phyloP scores from a whole-genome alignment of 1,284 basidiomycete species.

The Athelia sp. region DNA sequence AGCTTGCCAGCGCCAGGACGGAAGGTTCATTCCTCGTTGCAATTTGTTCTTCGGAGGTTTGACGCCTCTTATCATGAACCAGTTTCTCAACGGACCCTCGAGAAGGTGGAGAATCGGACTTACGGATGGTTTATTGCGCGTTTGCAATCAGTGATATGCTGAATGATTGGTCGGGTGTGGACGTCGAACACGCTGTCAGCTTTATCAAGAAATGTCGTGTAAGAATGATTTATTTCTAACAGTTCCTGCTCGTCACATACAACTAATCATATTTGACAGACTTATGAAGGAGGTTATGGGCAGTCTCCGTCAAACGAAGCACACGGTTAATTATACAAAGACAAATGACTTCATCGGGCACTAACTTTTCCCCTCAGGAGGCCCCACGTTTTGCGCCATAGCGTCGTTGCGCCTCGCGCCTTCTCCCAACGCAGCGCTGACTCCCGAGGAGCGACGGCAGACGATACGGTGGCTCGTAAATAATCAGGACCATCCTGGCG shows the following conservation, averaged over 20 bases:
- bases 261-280: no score
- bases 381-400: constrained; percentile 89
- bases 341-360: no score
- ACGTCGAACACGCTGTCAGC: constrained; percentile 50
- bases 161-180: constrained; percentile 72
- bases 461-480: constrained; percentile 77
- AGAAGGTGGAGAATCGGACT: constrained; percentile 64
- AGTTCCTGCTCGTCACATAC: background rate
- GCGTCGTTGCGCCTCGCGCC: constrained; percentile 66
- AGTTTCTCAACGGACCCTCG: constrained; percentile 76
- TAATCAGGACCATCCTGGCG: constrained; percentile 64
- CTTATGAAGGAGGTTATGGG: constrained; percentile 91
- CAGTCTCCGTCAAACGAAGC: constrained; percentile 81
- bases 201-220: constrained; percentile 75
- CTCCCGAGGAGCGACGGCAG: constrained; percentile 37
- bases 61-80: constrained; percentile 2
- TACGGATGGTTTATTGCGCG: constrained; percentile 87
- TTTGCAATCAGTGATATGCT: constrained; percentile 79
- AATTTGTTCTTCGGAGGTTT: background rate
- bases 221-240: constrained; percentile 13
- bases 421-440: constrained; percentile 25
- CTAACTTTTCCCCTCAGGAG: constrained; percentile 70
- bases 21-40: constrained; percentile 53
- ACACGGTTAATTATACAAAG: constrained; percentile 66
- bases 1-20: constrained; percentile 72